Conservation (phyloP, 1,284 basidiomycete genomes). For the Trametes sp. region DNA sequence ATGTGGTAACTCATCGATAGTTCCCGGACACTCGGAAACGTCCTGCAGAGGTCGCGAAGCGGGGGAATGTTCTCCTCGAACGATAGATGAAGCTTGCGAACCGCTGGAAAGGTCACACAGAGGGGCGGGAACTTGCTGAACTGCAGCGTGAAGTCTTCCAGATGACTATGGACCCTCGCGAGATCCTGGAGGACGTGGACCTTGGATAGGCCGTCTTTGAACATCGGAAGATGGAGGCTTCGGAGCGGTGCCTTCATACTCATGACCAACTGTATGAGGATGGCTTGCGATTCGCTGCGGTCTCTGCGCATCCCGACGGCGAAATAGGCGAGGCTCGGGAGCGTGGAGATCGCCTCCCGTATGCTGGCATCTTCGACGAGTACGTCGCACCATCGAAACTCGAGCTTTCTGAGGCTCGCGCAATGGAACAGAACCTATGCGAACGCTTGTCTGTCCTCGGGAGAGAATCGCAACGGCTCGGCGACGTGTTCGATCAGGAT, state of each 20-base stretch:
- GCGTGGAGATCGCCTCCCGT: background rate
- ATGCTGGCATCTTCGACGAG: slow-evolving; percentile 8
- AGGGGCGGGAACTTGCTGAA: background rate
- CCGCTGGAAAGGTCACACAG: background rate
- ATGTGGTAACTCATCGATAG: slow-evolving; percentile 4
- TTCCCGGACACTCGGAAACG: slow-evolving; percentile 22
- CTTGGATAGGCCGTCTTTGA: background rate
- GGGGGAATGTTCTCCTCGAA: background rate
- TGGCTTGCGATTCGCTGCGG: background rate
- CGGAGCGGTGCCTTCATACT: background rate
- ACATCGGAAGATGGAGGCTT: background rate
- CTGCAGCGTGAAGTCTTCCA: slow-evolving; percentile 5
- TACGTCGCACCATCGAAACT: slow-evolving; percentile 10
- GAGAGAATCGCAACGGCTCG: background rate
- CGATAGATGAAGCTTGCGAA: slow-evolving; percentile 14
- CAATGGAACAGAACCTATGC: slow-evolving; percentile 1
- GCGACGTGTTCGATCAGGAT: slow-evolving; percentile 9
- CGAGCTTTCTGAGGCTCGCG: slow-evolving; percentile 7
- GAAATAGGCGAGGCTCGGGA: slow-evolving; percentile 3
- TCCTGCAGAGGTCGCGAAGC: background rate
- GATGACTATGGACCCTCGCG: background rate
- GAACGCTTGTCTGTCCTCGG: background rate
- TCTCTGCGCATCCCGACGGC: background rate
- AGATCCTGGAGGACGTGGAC: background rate
- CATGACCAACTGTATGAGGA: background rate